phyloP scores from a whole-genome alignment of 2,329 filamentous ascomycete genomes.

The Fusarium poae region DNA sequence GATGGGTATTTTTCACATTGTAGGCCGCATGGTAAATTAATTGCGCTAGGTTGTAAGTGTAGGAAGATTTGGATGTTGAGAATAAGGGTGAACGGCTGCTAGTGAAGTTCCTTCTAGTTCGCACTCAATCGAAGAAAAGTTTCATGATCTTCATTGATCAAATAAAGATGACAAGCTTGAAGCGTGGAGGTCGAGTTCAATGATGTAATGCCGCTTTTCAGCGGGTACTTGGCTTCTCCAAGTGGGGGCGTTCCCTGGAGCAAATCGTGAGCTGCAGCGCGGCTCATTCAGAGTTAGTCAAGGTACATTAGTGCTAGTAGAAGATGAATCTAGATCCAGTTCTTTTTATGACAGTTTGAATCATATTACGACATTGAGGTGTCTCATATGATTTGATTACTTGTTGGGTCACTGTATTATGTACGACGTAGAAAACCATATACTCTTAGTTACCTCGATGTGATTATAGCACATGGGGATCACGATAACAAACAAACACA shows the following conservation, averaged over 20 bases:
- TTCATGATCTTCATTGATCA: conserved; percentile 31
- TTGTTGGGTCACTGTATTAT: neutral
- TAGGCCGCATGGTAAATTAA: neutral
- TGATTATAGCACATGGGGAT: neutral
- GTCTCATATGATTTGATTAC: neutral
- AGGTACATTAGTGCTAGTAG: conserved; percentile 12
- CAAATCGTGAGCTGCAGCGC: conserved; percentile 25
- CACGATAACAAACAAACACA: neutral
- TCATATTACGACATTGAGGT: conserved; percentile 23
- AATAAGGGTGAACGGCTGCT: neutral
- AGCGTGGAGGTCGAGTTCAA: conserved; percentile 24
- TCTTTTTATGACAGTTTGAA: conserved; percentile 1
- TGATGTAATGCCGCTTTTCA: conserved; percentile 47
- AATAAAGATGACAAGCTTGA: conserved; percentile 3
- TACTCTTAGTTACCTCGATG: neutral
- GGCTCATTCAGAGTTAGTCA: conserved; percentile 25
- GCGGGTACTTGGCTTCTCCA: conserved; percentile 14
- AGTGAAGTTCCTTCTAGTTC: neutral
- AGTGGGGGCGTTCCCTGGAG: conserved; percentile 30
- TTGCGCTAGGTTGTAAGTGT: neutral
- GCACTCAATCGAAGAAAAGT: conserved; percentile 17
- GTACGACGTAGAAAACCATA: too few relatives aligned
- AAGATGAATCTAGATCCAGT: conserved; percentile 20
- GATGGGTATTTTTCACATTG: neutral
- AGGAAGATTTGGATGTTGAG: neutral